Percentiles rank a stretch among this genome's conserved stretches.
phyloP scores from a whole-genome alignment of 371 early-diverging fungal species.

The Antonospora locustae region DNA sequence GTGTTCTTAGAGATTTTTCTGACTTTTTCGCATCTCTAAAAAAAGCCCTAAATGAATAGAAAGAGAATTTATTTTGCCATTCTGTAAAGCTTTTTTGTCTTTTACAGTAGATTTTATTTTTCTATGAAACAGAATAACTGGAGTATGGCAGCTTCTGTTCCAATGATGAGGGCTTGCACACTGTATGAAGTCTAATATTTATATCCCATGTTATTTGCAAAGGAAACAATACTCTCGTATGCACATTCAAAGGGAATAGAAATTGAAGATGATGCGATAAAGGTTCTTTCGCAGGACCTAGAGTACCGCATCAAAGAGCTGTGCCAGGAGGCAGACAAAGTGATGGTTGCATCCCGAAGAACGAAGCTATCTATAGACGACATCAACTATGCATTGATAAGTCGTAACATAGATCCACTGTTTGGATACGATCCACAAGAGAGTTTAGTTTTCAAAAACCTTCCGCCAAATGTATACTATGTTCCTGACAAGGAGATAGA shows the following conservation, averaged over 20 bases:
- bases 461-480: conserved; percentile 63
- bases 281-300: conserved; percentile 76
- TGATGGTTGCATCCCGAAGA: conserved; percentile 84
- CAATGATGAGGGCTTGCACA: too few species aligned
- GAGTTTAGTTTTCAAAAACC: conserved; percentile 59
- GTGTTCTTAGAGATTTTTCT: conserved; percentile 6
- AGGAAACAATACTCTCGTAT: conserved; percentile 53
- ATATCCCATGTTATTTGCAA: conserved; percentile 51
- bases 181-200: conserved; percentile 12
- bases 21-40: too few species aligned
- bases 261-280: conserved; percentile 73
- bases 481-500: conserved; percentile 89
- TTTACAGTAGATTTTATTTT: too few species aligned
- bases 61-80: too few species aligned
- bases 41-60: too few species aligned
- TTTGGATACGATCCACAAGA: conserved; percentile 76
- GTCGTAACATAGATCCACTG: conserved; percentile 86
- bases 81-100: too few species aligned
- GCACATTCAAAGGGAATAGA: conserved; percentile 78
- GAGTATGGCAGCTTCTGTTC: too few species aligned
- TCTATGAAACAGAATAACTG: too few species aligned
- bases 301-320: conserved; percentile 88
- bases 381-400: conserved; percentile 78
- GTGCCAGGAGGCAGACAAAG: conserved; percentile 85
- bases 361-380: conserved; percentile 71